phyloP scores from a whole-genome alignment of 257 asterid species.

The Petrea volubilis region DNA sequence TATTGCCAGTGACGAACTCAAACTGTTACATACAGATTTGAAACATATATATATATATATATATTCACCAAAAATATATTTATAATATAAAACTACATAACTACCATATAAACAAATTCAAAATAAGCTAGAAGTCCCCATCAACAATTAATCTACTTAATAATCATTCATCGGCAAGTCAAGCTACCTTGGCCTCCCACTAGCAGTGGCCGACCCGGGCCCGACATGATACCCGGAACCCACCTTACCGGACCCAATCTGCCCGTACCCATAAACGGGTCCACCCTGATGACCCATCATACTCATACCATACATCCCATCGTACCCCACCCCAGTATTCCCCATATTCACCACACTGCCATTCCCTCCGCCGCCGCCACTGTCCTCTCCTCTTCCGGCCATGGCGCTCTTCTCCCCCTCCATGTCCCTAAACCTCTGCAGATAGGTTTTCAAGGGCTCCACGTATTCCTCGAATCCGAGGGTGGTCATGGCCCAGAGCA shows the following conservation, averaged over 20 bases:
- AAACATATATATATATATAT: neutral
- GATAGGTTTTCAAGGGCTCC: slow-evolving; percentile 45
- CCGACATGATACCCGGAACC: slow-evolving; percentile 37
- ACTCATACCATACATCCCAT: slow-evolving; percentile 26
- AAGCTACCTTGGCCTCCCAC: slow-evolving; percentile 29
- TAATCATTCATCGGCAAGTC: neutral
- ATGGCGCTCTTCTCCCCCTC: slow-evolving; percentile 59
- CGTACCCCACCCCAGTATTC: slow-evolving; percentile 31
- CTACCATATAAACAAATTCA: neutral
- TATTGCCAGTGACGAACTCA: neutral
- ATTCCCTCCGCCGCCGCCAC: slow-evolving; percentile 26
- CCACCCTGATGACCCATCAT: slow-evolving; percentile 30
- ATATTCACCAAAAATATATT: neutral
- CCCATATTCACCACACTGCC: slow-evolving; percentile 45
- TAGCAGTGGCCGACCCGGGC: slow-evolving; percentile 7
- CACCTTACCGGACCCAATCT: slow-evolving; percentile 31
- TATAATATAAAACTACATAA: neutral
- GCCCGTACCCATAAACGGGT: slow-evolving; percentile 30
- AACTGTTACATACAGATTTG: neutral
- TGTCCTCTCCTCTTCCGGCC: slow-evolving; percentile 45
- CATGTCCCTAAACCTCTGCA: slow-evolving; percentile 55
- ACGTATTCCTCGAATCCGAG: slow-evolving; percentile 52
- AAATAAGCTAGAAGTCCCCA: neutral
- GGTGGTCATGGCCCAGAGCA: slow-evolving; percentile 55
- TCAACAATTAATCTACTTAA: neutral